A percentile compares a stretch with the other conserved stretches of the same genome.
Conservation (phyloP, 805 yeast genomes). For the Wickerhamomyces chaumierensis region DNA sequence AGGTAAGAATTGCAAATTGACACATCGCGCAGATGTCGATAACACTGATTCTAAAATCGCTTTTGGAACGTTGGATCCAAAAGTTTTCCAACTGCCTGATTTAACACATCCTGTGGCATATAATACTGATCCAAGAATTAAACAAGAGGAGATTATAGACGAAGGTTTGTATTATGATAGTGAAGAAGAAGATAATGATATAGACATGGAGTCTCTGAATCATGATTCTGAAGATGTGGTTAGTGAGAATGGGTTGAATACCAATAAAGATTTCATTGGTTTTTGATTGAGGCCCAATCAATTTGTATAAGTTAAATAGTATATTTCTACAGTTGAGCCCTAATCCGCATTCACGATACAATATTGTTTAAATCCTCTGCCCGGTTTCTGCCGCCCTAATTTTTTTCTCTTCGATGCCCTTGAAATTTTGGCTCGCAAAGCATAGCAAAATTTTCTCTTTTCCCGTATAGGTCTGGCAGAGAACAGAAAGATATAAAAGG, state of each 20-base stretch:
- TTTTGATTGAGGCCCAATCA: conserved; percentile 9
- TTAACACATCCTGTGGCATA: conserved; percentile 7
- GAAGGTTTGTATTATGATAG: conserved; percentile 10
- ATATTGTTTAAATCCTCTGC: not conserved
- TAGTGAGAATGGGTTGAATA: conserved; percentile 8
- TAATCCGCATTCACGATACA: no score
- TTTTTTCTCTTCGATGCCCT: not conserved
- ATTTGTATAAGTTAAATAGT: conserved; percentile 2
- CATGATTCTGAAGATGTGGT: conserved; percentile 1
- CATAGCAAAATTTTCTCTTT: not conserved
- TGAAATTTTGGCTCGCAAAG: not conserved
- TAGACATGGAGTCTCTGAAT: not conserved
- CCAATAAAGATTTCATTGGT: conserved; percentile 18
- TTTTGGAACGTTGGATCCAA: conserved; percentile 12
- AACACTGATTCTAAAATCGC: conserved; percentile 14
- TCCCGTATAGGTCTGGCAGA: not conserved
- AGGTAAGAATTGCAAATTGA: conserved; percentile 38
- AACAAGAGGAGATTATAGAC: conserved; percentile 12
- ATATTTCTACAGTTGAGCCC: no score
- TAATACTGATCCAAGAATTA: conserved; percentile 15
- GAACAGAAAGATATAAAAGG: not conserved
- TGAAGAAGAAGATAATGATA: conserved; percentile 15
- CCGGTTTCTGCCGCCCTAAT: conserved; percentile 1
- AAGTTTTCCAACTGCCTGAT: conserved; percentile 14
- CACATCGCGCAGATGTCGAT: conserved; percentile 30